Evolutionary conservation across 371 early-diverging fungal genomes (phyloP).

Genomic region (Apophysomyces sp.): DNA sequence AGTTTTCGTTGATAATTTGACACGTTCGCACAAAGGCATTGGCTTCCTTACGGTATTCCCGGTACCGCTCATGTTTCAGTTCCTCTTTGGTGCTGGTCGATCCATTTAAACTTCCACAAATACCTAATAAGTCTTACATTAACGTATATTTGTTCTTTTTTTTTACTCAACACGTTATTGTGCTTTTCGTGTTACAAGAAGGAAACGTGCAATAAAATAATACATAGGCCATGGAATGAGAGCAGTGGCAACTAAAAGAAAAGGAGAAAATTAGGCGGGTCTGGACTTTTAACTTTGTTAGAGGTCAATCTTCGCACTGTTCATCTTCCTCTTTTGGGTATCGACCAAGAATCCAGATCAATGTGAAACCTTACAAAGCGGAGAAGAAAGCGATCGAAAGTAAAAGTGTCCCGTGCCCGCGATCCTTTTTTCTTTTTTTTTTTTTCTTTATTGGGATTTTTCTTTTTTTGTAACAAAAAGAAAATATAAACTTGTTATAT

Average conservation of each 20-base stretch:
- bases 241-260: no score
- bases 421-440: neutral
- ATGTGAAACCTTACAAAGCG: neutral
- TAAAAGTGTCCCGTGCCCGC: neutral
- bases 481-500: neutral
- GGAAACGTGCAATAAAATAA: no score
- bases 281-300: no score
- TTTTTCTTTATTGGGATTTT: neutral
- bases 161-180: neutral
- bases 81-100: constrained; percentile 10
- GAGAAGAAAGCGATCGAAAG: neutral
- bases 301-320: no score
- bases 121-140: neutral
- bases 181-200: neutral
- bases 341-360: neutral
- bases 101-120: neutral
- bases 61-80: constrained; percentile 49
- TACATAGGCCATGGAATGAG: no score
- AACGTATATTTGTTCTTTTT: neutral
- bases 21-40: constrained; percentile 30
- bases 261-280: no score
- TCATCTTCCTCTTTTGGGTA: neutral
- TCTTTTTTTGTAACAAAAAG: neutral
- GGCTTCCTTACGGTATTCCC: constrained; percentile 57
- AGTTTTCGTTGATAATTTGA: neutral